Evolutionary conservation across 2,329 filamentous ascomycete species (phyloP), one percentile per base, ranked within the genome.

Genomic region (Arthrobotrys megalospora): DNA sequence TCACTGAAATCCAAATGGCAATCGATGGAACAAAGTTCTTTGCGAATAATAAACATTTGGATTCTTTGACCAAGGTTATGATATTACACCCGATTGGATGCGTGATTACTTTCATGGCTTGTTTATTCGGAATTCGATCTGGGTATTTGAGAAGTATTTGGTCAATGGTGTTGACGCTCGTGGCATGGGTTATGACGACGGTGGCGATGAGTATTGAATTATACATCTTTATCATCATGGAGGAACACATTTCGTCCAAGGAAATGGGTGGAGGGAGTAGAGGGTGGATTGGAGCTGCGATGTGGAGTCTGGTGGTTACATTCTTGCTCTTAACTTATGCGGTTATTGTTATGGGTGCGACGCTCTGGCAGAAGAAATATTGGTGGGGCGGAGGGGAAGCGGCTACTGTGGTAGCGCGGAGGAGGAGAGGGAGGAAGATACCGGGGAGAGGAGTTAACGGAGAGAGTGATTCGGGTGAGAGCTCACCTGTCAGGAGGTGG

Each of bases 1-100:
- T 77, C 16, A 71, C 66, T 4, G 66, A 71, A 48, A 53, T 77
- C 12, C 73, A 77, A 67, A 71, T 60, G 4, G 60, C 73, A 10
- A 67, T 77, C 36, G 73, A 77, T 45, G 73, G 73, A 10, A 71
- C 73, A 16, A 67, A 71, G 34, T 71, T 77, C 34, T 71, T 71
- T 43, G 67, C 34, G 1, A 71, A 71, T 47, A 66, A 77, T 36
- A 66, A 67, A 34, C n/a, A 55, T 21, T 19, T 77, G n/a, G 62
- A 77, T 28, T 55, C 58, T 24, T 47, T 77, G 12, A 77, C 73
- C 11, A 77, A 77, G 43, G 73, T 71, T 10, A 77, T 77, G 73
- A 67, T 77, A 8, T 12, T 77, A 16, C 73, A 77, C 36, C 73
- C 73, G 8, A 62, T 77, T 28, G 48, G 32, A 12, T 60, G 55